A percentile compares a stretch with the other conserved stretches of the same genome.
Conservation (phyloP, 352 stramenopile species). For the Phytopythium sindhum region DNA sequence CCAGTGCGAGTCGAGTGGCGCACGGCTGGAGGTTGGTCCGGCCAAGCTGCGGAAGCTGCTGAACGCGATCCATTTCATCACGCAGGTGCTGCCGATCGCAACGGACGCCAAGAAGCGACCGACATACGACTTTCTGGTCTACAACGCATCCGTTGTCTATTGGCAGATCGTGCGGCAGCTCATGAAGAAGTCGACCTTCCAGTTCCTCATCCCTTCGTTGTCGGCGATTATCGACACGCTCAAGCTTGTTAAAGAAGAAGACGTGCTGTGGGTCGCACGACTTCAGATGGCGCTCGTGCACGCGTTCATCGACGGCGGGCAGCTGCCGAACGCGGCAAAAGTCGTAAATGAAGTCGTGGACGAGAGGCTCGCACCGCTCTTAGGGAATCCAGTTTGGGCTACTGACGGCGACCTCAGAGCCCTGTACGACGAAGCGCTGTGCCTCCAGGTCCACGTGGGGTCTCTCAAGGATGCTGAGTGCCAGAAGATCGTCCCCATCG, state of each 20-base stretch:
- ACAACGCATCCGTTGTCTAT: conserved; percentile 88
- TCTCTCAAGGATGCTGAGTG: conserved; percentile 76
- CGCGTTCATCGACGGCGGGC: conserved; percentile 66
- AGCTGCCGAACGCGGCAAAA: conserved; percentile 51
- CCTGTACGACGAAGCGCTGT: conserved; percentile 66
- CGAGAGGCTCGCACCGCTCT: conserved; percentile 41
- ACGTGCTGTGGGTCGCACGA: conserved; percentile 61
- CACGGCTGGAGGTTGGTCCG: conserved; percentile 33
- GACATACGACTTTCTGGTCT: conserved; percentile 89
- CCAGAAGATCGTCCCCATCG: conserved; percentile 62
- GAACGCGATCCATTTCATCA: conserved; percentile 73
- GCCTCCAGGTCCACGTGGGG: conserved; percentile 65
- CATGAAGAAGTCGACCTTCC: conserved; percentile 76
- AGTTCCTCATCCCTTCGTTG: conserved; percentile 71
- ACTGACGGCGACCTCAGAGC: conserved; percentile 19
- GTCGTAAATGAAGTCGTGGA: conserved; percentile 67
- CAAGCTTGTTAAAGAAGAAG: conserved; percentile 59
- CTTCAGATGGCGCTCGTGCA: conserved; percentile 69
- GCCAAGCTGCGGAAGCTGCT: conserved; percentile 46
- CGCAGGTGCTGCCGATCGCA: conserved; percentile 73
- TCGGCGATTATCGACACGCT: conserved; percentile 65
- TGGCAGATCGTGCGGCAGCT: conserved; percentile 83
- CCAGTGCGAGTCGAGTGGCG: conserved; percentile 47
- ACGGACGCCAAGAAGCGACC: conserved; percentile 50
- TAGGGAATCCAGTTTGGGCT: conserved; percentile 24